phyloP scores from a whole-genome alignment of 2,329 filamentous ascomycete genomes.

The Fusarium circinatum region DNA sequence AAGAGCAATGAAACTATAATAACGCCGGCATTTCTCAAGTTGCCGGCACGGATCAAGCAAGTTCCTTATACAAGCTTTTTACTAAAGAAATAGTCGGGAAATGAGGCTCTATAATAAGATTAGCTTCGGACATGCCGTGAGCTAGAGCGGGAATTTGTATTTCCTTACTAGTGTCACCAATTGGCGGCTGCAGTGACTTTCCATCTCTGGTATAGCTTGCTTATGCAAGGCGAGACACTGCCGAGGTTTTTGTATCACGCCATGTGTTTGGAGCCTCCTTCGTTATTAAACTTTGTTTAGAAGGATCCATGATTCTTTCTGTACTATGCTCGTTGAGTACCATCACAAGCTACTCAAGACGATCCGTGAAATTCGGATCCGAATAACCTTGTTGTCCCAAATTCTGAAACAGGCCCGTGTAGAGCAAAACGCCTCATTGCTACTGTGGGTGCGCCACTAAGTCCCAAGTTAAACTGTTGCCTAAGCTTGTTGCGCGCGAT shows the following conservation, averaged over 20 bases:
- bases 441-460: background rate
- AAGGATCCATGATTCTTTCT: too few species aligned
- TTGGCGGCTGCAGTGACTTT: background rate
- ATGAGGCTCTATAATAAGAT: background rate
- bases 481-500: background rate
- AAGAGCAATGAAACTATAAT: accelerated
- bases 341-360: background rate
- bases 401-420: background rate
- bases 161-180: background rate
- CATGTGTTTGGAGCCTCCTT: background rate
- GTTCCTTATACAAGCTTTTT: background rate
- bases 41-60: too few species aligned
- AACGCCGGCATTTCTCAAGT: background rate
- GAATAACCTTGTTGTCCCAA: background rate
- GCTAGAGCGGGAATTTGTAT: background rate
- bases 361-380: background rate
- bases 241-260: background rate
- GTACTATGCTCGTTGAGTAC: too few species aligned
- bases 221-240: background rate
- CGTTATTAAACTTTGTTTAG: background rate
- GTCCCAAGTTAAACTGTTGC: background rate
- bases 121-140: background rate
- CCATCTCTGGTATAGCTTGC: background rate
- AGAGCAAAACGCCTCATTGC: background rate
- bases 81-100: background rate